Evolutionary conservation across 306 rosid genomes (phyloP), one percentile per base, ranked within the genome.

Genomic region (Astragalus glycyphyllos): DNA sequence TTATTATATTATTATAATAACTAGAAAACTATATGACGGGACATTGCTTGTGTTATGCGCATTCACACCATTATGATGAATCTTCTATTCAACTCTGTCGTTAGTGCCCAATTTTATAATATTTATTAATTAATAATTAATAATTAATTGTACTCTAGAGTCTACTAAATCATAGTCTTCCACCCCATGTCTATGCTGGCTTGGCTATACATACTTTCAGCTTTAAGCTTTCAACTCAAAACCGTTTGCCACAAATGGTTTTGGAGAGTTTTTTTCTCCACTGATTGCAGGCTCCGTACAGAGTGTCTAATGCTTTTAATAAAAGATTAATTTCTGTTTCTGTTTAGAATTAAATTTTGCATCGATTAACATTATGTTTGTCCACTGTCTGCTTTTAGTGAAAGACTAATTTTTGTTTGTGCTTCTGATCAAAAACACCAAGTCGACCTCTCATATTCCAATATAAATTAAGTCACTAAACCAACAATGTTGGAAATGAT

Each of bases 41-140:
- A 77, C 80, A 77, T 75, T 63, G 63, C 66, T 79, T 81, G 78
- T 70, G 53, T 73, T 69, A 69, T 71, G 80, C 80, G 74, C 84
- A 82, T 80, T 77, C 85, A 16, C 73, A 44, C 81, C 80, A 75
- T 73, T 64, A 78, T 70, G 15, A 74, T 75, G 46, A 63, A 84
- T 65, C 79, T 74, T 79, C 77, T 48, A 68, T 48, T 81, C 61
- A 63, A 23, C 53, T 8, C 20, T 69, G 66, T 53, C 84, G 75
- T 68, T 71, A 68, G 74, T 76, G 79, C 59, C 54, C 57, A 35
- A 42, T 80, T 73, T 77, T 71, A 44, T 54, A 20, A 20, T 20
- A 20, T 20, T 4, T 4, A 26, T 26, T 26, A 26, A 26, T 37
- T 37, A 37, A 35, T 35, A n/a, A n/a, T 35, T 35, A 35, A 46